These are phyloP conservation scores for Thuja plicata DNA, from an alignment of 83 land plant genomes.

Conservation along the genomic window DNA sequence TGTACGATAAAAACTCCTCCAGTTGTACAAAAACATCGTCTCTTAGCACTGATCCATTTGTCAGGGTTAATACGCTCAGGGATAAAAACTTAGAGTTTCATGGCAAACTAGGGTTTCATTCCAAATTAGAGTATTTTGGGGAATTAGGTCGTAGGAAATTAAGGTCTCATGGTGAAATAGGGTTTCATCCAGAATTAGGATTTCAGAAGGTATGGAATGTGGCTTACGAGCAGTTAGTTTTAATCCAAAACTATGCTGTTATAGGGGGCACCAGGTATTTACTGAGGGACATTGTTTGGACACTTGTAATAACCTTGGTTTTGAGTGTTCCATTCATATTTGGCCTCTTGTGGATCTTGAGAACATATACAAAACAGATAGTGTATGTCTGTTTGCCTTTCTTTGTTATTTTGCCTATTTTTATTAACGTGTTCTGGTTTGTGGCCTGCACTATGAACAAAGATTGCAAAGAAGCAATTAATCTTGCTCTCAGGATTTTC, in stretches of 20 bases:
- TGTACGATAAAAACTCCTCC: slow-evolving; percentile 39
- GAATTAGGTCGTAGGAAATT: neutral
- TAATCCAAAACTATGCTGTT: neutral
- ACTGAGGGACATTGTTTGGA: slow-evolving; percentile 40
- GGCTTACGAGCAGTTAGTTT: slow-evolving; percentile 2
- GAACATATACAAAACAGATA: slow-evolving; percentile 71
- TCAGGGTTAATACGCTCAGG: neutral
- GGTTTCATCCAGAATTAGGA: neutral
- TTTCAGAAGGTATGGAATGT: neutral
- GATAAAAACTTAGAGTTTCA: neutral
- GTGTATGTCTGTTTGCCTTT: slow-evolving; percentile 85
- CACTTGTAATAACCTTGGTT: slow-evolving; percentile 63
- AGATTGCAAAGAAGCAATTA: slow-evolving; percentile 57
- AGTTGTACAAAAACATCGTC: slow-evolving; percentile 35
- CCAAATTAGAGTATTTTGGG: neutral
- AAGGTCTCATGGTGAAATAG: neutral
- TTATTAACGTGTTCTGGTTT: slow-evolving; percentile 84
- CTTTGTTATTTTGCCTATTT: slow-evolving; percentile 66
- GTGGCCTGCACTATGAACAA: slow-evolving; percentile 61
- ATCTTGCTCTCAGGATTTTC: slow-evolving; percentile 52
- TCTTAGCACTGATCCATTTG: neutral
- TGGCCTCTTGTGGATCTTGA: slow-evolving; percentile 56
- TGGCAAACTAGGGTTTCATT: neutral
- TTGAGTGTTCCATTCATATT: slow-evolving; percentile 60
- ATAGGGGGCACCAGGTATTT: slow-evolving; percentile 8